Percentiles rank a stretch among this genome's conserved stretches.
phyloP scores from a whole-genome alignment of 78 protist genomes.

The Protostelium mycophagum region DNA sequence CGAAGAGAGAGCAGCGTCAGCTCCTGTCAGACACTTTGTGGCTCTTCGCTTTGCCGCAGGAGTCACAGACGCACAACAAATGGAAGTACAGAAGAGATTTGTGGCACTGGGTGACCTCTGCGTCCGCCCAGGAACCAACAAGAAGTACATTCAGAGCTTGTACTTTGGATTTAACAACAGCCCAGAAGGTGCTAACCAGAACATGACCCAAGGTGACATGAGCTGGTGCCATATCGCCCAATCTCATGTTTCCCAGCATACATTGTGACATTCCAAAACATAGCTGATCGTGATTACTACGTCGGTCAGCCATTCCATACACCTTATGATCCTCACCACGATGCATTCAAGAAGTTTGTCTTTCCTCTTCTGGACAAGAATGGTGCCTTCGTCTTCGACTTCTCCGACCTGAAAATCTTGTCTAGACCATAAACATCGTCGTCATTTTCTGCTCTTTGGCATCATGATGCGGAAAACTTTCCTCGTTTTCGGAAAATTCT shows the following conservation, averaged over 20 bases:
- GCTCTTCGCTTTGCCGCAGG: background rate
- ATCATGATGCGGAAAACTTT: no score
- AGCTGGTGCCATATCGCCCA: background rate
- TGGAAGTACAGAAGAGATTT: background rate
- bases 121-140: background rate
- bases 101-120: background rate
- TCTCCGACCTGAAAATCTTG: no score
- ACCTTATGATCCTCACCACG: background rate
- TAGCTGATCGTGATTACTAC: background rate
- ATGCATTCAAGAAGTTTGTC: background rate
- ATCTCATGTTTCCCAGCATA: background rate
- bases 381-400: background rate
- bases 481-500: no score
- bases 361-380: background rate
- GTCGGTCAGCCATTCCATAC: background rate
- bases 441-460: no score
- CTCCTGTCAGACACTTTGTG: background rate
- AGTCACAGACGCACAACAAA: background rate
- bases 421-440: no score
- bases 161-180: background rate
- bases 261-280: background rate
- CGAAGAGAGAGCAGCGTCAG: no score
- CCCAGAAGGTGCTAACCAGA: background rate
- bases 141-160: background rate
- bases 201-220: background rate